Evolutionary conservation across 345 rosid species (phyloP).

Genomic region (Lagerstroemia speciosa): DNA sequence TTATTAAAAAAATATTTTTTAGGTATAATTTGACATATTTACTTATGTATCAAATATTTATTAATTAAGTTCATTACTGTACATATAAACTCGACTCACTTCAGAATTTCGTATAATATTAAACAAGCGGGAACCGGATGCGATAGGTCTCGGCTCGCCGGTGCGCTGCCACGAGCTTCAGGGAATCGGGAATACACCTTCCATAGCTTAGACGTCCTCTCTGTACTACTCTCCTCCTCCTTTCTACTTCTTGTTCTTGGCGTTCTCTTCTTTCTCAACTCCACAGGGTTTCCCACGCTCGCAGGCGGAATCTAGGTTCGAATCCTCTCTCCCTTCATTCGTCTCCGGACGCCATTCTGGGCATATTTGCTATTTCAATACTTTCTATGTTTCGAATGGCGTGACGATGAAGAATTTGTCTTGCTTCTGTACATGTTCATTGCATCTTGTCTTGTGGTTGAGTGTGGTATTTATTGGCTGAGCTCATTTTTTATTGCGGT

Average conservation of each 20-base stretch:
- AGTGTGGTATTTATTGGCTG: neutral
- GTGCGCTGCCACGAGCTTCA: no score
- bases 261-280: neutral
- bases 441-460: neutral
- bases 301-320: neutral
- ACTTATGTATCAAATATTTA: no score
- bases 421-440: neutral
- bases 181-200: no score
- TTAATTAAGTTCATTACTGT: no score
- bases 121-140: no score
- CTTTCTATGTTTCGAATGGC: neutral
- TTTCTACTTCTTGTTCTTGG: no score
- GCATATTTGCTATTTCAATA: neutral
- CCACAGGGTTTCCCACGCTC: neutral
- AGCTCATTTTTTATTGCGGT: neutral
- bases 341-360: neutral
- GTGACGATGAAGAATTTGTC: neutral
- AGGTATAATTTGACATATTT: no score
- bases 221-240: neutral
- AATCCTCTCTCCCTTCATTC: neutral
- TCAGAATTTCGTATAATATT: no score
- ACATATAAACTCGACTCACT: no score
- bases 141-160: no score
- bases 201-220: no score
- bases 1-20: no score